These are phyloP conservation scores for Aspergillus sp. DNA, from an alignment of 2,329 filamentous ascomycete genomes.

Conservation along the genomic window DNA sequence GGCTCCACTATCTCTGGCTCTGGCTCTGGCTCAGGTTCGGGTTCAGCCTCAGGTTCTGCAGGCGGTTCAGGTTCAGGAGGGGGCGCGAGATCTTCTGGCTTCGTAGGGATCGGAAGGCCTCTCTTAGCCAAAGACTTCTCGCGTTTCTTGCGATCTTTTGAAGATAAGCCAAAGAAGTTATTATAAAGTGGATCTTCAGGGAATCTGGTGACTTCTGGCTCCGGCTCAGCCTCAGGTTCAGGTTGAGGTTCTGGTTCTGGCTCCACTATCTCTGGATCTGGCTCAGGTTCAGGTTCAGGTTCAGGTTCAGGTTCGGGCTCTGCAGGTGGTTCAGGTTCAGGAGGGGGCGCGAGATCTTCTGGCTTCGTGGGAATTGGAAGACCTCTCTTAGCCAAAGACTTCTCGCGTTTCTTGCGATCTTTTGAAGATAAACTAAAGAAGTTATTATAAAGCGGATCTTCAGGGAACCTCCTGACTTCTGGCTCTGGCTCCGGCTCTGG, in stretches of 20 bases:
- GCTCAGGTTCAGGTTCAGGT: constrained; percentile 23
- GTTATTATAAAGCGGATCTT: constrained; percentile 12
- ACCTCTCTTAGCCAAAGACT: constrained; percentile 10
- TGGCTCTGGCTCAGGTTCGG: constrained; percentile 26
- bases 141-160: constrained; percentile 14
- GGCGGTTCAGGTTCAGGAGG: constrained; percentile 15
- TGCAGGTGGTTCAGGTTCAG: constrained; percentile 24
- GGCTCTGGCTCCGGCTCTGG: constrained; percentile 14
- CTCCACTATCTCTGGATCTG: constrained; percentile 5
- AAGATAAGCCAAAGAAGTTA: constrained; percentile 3
- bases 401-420: constrained; percentile 15
- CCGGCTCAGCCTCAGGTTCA: constrained; percentile 16
- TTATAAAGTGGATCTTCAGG: constrained; percentile 13
- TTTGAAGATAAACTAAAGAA: constrained; percentile 6
- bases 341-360: constrained; percentile 1
- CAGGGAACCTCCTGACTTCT: constrained; percentile 12
- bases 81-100: constrained; percentile 9
- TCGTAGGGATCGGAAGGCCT: constrained; percentile 14
- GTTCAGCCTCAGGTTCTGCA: constrained; percentile 24
- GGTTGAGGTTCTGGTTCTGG: constrained; percentile 10
- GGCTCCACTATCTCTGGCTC: constrained; percentile 7
- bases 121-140: constrained; percentile 12
- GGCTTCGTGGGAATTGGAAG: constrained; percentile 19
- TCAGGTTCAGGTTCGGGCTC: constrained; percentile 23
- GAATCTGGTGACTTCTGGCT: constrained; percentile 9